Evolutionary conservation across 345 rosid species (phyloP).

Genomic region (Adansonia digitata): DNA sequence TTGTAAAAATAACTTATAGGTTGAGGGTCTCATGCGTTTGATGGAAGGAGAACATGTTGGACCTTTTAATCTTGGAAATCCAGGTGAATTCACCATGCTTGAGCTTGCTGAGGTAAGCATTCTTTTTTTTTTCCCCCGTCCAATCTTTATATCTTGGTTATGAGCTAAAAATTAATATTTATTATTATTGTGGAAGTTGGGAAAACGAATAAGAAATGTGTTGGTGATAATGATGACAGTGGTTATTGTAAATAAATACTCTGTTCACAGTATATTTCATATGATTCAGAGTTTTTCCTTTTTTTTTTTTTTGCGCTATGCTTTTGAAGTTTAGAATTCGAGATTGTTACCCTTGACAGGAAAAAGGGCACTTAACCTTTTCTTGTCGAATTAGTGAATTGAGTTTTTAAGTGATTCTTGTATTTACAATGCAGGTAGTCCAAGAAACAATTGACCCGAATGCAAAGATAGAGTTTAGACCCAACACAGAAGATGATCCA

Average conservation of each 20-base stretch:
- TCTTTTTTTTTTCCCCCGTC: too few species aligned
- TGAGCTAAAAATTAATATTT: not conserved
- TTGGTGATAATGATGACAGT: not conserved
- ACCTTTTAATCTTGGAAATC: conserved; percentile 97
- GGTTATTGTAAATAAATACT: too few species aligned
- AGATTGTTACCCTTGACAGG: not conserved
- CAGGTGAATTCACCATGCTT: conserved; percentile 98
- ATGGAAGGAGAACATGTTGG: conserved; percentile 99
- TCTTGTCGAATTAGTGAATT: not conserved
- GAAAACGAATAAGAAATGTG: not conserved
- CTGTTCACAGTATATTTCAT: too few species aligned
- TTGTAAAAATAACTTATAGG: conserved; percentile 34
- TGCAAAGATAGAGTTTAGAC: conserved; percentile 87
- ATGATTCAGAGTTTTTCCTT: too few species aligned
- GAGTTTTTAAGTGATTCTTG: too few species aligned
- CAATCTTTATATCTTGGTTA: not conserved
- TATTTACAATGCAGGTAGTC: conserved; percentile 54
- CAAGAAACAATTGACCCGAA: conserved; percentile 93
- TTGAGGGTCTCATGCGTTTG: conserved; percentile 92
- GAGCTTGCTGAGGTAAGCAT: conserved; percentile 84
- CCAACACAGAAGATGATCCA: conserved; percentile 96
- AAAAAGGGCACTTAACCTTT: not conserved
- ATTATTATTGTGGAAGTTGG: not conserved
- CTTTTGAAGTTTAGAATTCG: not conserved
- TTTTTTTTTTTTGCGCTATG: too few species aligned